Evolutionary conservation across 2,329 filamentous ascomycete genomes (phyloP).

Genomic region (Phialocephala sp.): DNA sequence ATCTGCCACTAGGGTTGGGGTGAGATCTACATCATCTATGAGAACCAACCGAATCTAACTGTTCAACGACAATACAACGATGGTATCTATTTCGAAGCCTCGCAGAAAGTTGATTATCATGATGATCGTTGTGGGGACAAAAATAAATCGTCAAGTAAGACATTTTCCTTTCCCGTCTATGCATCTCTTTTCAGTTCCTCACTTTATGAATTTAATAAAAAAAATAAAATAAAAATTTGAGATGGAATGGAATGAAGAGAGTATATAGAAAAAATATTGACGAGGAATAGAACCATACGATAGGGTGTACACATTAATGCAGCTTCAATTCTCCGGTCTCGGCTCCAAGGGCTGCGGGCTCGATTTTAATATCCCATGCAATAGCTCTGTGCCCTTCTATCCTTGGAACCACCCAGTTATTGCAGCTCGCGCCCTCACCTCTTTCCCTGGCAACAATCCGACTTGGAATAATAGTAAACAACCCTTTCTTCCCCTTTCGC

Average conservation of each 20-base stretch:
- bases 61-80: background rate
- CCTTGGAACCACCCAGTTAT: background rate
- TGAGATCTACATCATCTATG: conserved; percentile 3
- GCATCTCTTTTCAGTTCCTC: background rate
- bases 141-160: background rate
- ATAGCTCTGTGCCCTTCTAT: background rate
- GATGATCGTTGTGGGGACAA: background rate
- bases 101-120: background rate
- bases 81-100: background rate
- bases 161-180: background rate
- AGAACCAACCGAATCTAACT: background rate
- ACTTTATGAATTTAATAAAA: too few relatives aligned
- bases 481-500: too few relatives aligned
- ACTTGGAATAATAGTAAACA: conserved; percentile 1
- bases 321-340: conserved; percentile 6
- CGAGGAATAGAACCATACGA: background rate
- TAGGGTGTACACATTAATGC: conserved; percentile 10
- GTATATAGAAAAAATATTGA: background rate
- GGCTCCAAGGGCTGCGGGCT: background rate
- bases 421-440: background rate
- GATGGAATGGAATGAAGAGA: background rate
- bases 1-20: conserved; percentile 7
- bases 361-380: conserved; percentile 5
- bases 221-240: too few relatives aligned
- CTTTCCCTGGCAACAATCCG: background rate